Conservation (phyloP, 2,329 filamentous ascomycete genomes). For the Coniochaeta sp. region DNA sequence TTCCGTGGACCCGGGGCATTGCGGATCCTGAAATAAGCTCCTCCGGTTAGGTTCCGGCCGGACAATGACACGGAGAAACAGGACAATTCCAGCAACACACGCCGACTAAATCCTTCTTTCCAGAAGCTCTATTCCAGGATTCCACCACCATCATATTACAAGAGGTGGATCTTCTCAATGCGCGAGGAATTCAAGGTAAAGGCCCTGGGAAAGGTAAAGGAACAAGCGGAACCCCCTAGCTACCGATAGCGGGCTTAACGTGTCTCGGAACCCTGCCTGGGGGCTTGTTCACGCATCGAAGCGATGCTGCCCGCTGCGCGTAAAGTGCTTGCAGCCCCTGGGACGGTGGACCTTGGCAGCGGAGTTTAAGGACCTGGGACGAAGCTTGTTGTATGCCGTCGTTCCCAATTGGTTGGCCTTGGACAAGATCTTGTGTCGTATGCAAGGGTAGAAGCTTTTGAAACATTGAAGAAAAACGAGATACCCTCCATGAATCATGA, state of each 20-base stretch:
- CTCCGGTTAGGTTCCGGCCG: neutral
- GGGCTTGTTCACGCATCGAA: neutral
- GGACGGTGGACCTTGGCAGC: neutral
- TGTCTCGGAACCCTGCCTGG: neutral
- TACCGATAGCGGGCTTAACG: neutral
- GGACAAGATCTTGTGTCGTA: neutral
- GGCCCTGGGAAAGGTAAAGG: neutral
- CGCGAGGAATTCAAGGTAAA: neutral
- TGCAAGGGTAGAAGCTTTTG: neutral
- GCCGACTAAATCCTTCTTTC: neutral
- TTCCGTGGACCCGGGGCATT: neutral
- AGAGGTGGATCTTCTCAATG: neutral
- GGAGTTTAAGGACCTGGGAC: neutral
- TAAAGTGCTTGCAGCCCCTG: slow-evolving; percentile 1
- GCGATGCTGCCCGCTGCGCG: neutral
- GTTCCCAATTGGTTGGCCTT: neutral
- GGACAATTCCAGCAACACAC: neutral
- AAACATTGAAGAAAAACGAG: neutral
- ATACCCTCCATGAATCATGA: neutral
- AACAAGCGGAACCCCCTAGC: neutral
- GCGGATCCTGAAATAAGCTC: neutral
- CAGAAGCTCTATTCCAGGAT: neutral
- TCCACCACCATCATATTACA: neutral
- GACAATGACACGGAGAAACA: neutral
- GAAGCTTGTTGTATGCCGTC: neutral